Evolutionary conservation across 2,329 filamentous ascomycete genomes (phyloP), one percentile per base, ranked within the genome.

Genomic region (Annulohypoxylon truncatum): DNA sequence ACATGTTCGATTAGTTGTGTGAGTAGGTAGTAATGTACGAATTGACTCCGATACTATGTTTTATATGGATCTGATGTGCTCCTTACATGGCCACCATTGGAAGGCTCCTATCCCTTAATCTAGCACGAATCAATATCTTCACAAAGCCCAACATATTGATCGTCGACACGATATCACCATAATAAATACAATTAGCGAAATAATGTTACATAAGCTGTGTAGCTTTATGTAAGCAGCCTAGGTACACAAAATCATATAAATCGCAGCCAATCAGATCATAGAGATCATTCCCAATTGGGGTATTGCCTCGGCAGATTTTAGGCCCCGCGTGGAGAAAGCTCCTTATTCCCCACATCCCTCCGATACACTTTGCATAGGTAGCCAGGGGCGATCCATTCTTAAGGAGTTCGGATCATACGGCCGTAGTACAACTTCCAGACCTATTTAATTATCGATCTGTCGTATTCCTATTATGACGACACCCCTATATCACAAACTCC

Each of bases 241-340:
- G 28, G 29, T 8, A 22, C 15, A 44, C 18, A 29, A n/a, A n/a
- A n/a, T n/a, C n/a, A 40, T 35, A 7, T 18, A 18, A n/a, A n/a
- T n/a, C n/a, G n/a, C 35, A 40, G 6, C 35, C 35, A 40, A 40
- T 40, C 5, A 40, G 35, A 20, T 40, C 35, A 40, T n/a, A 18
- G 5, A 42, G 18, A 28, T 31, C 42, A 52, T 48, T 48, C 10
- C 67, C 28, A 26, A 29, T 61, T 68, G 8, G 18, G 57, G 53
- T 29, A 64, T 42, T 70, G 66, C 68, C 68, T 70, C 68, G 68
- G 68, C 61, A 60, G 12, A 18, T 31, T n/a, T 35, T 26, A 40
- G 59, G 56, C 38, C 46, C 57, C 64, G 57, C 54, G 31, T 59
- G 61, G 61, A 46, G 61, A 59, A 55, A 20, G 28, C 10, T 31